Evolutionary conservation across 768 basidiomycete genomes (phyloP).

Genomic region (Hygrocybe punicea): DNA sequence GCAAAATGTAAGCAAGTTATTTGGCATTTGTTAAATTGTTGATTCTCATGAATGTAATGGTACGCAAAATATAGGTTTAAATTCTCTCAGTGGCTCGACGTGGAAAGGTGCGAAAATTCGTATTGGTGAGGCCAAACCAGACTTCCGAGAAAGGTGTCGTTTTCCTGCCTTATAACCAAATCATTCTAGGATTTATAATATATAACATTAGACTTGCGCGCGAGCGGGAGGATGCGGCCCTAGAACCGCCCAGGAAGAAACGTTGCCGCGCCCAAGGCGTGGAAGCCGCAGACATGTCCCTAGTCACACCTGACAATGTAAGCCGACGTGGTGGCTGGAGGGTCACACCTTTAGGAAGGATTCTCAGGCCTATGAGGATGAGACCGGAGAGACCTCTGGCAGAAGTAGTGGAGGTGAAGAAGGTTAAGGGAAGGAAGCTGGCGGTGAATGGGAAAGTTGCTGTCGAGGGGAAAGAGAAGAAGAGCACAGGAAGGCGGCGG

Average conservation of each 20-base stretch:
- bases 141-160: constrained; percentile 58
- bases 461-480: constrained; percentile 22
- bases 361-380: constrained; percentile 66
- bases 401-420: constrained; percentile 26
- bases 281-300: constrained; percentile 61
- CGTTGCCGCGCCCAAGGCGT: constrained; percentile 37
- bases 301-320: constrained; percentile 57
- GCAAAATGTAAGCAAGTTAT: constrained; percentile 53
- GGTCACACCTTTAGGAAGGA: constrained; percentile 60
- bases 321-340: constrained; percentile 59
- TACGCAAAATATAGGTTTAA: constrained; percentile 52
- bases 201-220: constrained; percentile 28
- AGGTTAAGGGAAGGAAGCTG: constrained; percentile 14
- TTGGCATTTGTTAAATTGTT: too few species aligned
- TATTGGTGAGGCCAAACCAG: constrained; percentile 79
- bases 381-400: constrained; percentile 62
- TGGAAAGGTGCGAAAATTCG: constrained; percentile 88
- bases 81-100: constrained; percentile 70
- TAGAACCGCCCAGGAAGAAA: constrained; percentile 45
- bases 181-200: not conserved
- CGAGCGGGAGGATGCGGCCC: constrained; percentile 31
- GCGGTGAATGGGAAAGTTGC: constrained; percentile 14
- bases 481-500: constrained; percentile 43
- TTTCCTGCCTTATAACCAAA: not conserved
- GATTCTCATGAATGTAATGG: not conserved